Base-by-base conservation (phyloP, 306 rosid genomes). In the Prunus mongolica region DNA sequence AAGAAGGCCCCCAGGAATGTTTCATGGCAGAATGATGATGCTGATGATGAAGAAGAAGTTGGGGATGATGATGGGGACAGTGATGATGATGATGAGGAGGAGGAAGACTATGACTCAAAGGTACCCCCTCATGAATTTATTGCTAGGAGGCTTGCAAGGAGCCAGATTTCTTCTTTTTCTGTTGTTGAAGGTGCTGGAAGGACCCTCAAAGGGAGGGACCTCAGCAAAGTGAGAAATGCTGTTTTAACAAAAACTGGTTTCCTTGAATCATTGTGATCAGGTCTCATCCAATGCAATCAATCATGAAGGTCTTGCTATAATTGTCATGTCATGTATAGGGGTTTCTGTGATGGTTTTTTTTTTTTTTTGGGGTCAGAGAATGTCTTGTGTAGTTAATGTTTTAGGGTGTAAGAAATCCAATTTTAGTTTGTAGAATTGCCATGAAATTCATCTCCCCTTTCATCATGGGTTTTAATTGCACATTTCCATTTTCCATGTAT, bases 131-230 rank as follows among this genome's bases (percentile, higher is more conserved):
- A 94, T 83, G 98, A 94, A 71, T 70, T 88, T 51, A 80, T 94
- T 54, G 87, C 98, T 61, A 91, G 91, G 80, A 94, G 97, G 84
- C 84, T 91, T 51, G 96, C 94, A 73, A 91, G 87, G 84, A 90
- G 86, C 74, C 88, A 88, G 45, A 94, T 90, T 50, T 91, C 98
- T 7, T 91, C 97, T 9, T 94, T 91, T 80, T 93, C 98, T 45
- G 98, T 94, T 22, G 83, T 87, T 81, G 98, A 94, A 90, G 98
- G 98, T 32, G 88, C 81, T 81, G 98, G 98, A 24, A 94, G 98
- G 76, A 94, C 98, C 47, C 91, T 94, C 5, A 94, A 94, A 65
- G 98, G 98, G 20, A 90, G 97, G 81, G 97, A 94, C 71, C 91
- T 94, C 3, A 92, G 96, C 87, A 90, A 89, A 85, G 85, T 94